Evolutionary conservation across 352 stramenopile genomes (phyloP).

Genomic region (Phytopythium vexans): DNA sequence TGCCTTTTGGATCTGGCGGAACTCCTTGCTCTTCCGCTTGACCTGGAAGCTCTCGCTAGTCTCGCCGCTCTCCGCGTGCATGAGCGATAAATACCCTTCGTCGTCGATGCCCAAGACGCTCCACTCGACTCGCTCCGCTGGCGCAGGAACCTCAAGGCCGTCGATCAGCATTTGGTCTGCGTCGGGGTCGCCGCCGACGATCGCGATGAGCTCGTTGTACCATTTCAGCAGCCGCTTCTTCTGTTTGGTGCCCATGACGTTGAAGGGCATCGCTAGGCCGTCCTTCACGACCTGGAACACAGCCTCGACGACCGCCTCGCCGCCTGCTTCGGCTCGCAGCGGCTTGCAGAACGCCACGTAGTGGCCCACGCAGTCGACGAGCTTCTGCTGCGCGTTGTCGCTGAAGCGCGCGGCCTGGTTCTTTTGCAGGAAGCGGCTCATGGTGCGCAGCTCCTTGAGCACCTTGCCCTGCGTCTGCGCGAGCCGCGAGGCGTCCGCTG

Average conservation of each 20-base stretch:
- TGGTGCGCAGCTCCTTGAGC: constrained; percentile 67
- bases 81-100: constrained; percentile 70
- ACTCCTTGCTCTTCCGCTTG: constrained; percentile 60
- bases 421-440: constrained; percentile 73
- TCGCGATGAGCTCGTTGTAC: constrained; percentile 78
- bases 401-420: constrained; percentile 80
- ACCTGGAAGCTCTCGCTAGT: constrained; percentile 70
- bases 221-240: constrained; percentile 83
- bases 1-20: constrained; percentile 66
- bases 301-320: constrained; percentile 45
- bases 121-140: constrained; percentile 32
- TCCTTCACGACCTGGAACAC: constrained; percentile 76
- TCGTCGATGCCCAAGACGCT: constrained; percentile 71
- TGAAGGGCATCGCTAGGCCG: constrained; percentile 80
- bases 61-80: constrained; percentile 64
- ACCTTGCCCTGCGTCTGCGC: constrained; percentile 44
- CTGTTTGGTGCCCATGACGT: constrained; percentile 74
- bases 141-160: constrained; percentile 11
- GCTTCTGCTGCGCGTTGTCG: constrained; percentile 75
- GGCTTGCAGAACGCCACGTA: constrained; percentile 71
- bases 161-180: constrained; percentile 16
- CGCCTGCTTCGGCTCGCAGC: constrained; percentile 11
- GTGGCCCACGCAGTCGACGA: constrained; percentile 60
- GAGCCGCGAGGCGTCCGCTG: constrained; percentile 16
- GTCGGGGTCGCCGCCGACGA: constrained; percentile 48